Evolutionary conservation across 2,329 filamentous ascomycete species (phyloP).

Genomic region (Neopestalotiopsis sp.): DNA sequence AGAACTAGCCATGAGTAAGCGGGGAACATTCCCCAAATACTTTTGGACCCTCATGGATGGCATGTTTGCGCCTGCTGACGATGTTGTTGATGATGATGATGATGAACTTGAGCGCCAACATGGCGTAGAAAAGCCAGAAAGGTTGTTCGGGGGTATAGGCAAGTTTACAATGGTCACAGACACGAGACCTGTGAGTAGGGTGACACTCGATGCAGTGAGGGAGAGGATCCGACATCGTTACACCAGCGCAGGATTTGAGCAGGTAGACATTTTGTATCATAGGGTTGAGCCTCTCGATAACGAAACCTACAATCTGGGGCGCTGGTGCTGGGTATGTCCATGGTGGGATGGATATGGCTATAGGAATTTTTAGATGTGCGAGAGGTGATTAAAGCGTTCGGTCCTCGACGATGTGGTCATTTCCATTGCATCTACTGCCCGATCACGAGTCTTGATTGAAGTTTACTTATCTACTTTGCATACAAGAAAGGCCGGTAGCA

Average conservation of each 20-base stretch:
- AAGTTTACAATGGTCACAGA: neutral
- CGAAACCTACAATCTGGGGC: too few species aligned
- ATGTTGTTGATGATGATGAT: neutral
- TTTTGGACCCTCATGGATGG: conserved; percentile 8
- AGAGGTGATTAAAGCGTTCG: too few species aligned
- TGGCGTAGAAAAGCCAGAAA: neutral
- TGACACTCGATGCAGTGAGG: neutral
- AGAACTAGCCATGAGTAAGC: neutral
- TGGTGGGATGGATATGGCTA: too few species aligned
- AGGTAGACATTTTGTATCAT: neutral
- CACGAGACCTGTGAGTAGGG: neutral
- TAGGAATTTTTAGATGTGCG: too few species aligned
- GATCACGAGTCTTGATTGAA: too few species aligned
- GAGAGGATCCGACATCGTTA: neutral
- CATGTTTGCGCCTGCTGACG: too few species aligned
- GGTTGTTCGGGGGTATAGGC: neutral
- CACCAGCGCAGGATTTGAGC: conserved; percentile 6
- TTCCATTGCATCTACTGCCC: too few species aligned
- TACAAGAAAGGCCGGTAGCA: too few species aligned
- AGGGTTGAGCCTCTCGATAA: neutral
- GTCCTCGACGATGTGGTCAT: too few species aligned
- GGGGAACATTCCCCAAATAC: neutral
- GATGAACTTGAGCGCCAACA: neutral
- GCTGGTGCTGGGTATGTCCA: too few species aligned
- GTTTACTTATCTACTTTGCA: too few species aligned